phyloP scores from a whole-genome alignment of 75 land plant species.

The Sequoiadendron giganteum region DNA sequence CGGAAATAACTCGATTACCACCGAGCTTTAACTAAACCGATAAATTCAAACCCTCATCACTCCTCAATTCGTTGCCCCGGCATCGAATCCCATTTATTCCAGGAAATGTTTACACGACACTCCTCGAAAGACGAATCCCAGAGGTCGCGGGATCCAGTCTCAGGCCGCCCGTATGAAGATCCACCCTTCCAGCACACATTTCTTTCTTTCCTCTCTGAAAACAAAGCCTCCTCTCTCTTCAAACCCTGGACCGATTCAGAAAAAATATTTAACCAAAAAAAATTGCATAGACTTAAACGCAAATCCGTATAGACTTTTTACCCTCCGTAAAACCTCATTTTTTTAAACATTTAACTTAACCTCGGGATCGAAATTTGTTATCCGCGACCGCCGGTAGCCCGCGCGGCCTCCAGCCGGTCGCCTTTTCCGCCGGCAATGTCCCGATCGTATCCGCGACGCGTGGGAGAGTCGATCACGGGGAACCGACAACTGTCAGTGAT shows the following conservation, averaged over 20 bases:
- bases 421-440: neutral
- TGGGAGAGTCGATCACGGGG: neutral
- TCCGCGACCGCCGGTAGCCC: conserved; percentile 2
- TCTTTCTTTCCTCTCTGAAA: neutral
- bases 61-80: neutral
- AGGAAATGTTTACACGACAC: neutral
- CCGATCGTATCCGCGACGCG: conserved; percentile 8
- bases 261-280: neutral
- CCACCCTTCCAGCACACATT: neutral
- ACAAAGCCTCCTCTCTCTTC: neutral
- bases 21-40: neutral
- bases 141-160: neutral
- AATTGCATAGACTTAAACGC: too few relatives aligned
- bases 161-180: neutral
- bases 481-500: conserved; percentile 10
- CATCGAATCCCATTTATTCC: neutral
- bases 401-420: neutral
- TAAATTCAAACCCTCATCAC: neutral
- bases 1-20: neutral
- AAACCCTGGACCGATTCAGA: conserved; percentile 5
- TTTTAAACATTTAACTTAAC: neutral
- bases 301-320: neutral
- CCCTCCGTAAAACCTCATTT: neutral
- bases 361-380: conserved; percentile 13
- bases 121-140: neutral